Percentiles rank a stretch among this genome's conserved stretches.
Evolutionary conservation across 148 eudicot species (phyloP).

Genomic region (Vaccinium macrocarpon): DNA sequence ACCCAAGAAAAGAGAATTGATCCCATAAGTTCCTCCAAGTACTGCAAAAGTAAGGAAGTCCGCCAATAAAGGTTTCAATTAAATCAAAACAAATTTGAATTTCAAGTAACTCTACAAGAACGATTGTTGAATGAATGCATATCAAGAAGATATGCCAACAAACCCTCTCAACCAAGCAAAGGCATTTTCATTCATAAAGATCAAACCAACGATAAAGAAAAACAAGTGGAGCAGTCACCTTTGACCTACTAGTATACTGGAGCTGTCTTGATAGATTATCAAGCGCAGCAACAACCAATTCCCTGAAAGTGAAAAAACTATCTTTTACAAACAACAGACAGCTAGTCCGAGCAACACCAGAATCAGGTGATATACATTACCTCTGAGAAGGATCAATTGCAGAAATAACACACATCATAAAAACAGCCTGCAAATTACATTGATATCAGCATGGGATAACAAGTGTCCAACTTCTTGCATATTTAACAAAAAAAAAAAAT

Average conservation of each 20-base stretch:
- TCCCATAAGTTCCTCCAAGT: slow-evolving; percentile 83
- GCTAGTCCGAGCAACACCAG: not conserved
- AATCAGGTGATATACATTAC: slow-evolving; percentile 33
- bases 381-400: slow-evolving; percentile 78
- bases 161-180: not conserved
- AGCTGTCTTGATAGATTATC: slow-evolving; percentile 75
- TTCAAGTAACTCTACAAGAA: not conserved
- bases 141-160: not conserved
- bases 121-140: not conserved
- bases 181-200: slow-evolving; percentile 7
- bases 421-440: slow-evolving; percentile 69
- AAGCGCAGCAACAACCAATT: slow-evolving; percentile 60
- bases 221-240: slow-evolving; percentile 44
- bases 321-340: slow-evolving; percentile 1
- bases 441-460: slow-evolving; percentile 3
- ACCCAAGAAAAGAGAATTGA: slow-evolving; percentile 81
- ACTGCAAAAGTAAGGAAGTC: slow-evolving; percentile 41
- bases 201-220: slow-evolving; percentile 1
- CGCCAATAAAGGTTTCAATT: not conserved
- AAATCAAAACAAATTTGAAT: not conserved
- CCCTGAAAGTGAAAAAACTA: slow-evolving; percentile 43
- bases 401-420: slow-evolving; percentile 73
- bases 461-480: not conserved
- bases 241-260: slow-evolving; percentile 57
- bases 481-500: not conserved